phyloP scores from a whole-genome alignment of 1,284 basidiomycete species.

The Phellinidium pouzarii region DNA sequence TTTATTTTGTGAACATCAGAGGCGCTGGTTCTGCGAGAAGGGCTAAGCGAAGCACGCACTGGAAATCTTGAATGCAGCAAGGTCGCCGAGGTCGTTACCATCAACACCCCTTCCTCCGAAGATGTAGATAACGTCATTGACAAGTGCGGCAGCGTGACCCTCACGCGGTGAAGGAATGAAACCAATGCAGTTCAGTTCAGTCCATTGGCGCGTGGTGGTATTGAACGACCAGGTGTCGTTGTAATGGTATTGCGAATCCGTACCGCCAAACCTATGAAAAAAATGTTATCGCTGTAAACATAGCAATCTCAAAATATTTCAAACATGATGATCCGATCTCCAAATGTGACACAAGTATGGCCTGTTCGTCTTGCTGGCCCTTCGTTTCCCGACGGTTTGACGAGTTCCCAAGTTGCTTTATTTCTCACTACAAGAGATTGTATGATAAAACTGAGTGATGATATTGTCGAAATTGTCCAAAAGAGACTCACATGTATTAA shows the following conservation, averaged over 20 bases:
- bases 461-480: constrained; percentile 6
- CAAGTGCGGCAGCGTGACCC: constrained; percentile 93
- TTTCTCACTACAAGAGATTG: constrained; percentile 53
- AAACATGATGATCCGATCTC: constrained; percentile 83
- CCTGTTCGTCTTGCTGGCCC: constrained; percentile 87
- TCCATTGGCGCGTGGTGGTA: constrained; percentile 77
- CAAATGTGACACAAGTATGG: constrained; percentile 83
- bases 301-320: constrained; percentile 24
- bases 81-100: constrained; percentile 91
- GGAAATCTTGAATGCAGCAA: constrained; percentile 95
- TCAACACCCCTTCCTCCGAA: constrained; percentile 97
- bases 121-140: constrained; percentile 97
- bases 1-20: not conserved
- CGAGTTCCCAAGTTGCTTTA: constrained; percentile 74
- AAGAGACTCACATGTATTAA: constrained; percentile 74
- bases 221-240: constrained; percentile 99
- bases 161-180: constrained; percentile 96
- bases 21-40: not conserved
- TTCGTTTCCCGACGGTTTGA: constrained; percentile 55
- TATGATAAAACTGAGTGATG: constrained; percentile 10
- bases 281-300: constrained; percentile 5
- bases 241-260: constrained; percentile 97
- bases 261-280: constrained; percentile 82
- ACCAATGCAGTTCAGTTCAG: constrained; percentile 93
- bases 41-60: constrained; percentile 47